Conservation (phyloP, 495 filamentous ascomycete genomes). For the Aspergillus incahuasiensis region DNA sequence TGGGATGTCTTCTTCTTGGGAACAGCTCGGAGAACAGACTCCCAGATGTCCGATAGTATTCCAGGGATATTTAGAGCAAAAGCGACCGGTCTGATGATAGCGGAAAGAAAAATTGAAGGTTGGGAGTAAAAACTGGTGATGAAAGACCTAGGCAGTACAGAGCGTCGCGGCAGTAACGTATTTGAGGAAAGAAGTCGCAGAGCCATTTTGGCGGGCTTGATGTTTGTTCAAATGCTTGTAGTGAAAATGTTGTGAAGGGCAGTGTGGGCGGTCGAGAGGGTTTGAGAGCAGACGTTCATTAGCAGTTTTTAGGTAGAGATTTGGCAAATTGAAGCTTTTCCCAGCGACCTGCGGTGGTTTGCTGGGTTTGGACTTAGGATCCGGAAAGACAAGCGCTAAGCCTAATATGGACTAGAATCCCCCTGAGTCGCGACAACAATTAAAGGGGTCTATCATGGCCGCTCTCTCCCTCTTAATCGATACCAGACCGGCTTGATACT, state of each 20-base stretch:
- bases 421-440: constrained; percentile 43
- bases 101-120: constrained; percentile 18
- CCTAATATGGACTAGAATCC: constrained; percentile 30
- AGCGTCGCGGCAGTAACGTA: constrained; percentile 10
- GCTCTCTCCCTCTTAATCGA: constrained; percentile 18
- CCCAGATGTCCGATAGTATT: constrained; percentile 77
- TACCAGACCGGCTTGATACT: constrained; percentile 8
- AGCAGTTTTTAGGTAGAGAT: constrained; percentile 12
- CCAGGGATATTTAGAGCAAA: constrained; percentile 47
- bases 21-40: constrained; percentile 83
- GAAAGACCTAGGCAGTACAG: constrained; percentile 11
- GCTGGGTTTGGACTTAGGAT: constrained; percentile 22
- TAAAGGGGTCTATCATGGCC: constrained; percentile 35
- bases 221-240: background rate
- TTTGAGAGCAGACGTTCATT: constrained; percentile 3
- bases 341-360: constrained; percentile 12
- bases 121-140: constrained; percentile 12
- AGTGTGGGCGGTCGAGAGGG: background rate
- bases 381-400: constrained; percentile 31
- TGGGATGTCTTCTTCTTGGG: constrained; percentile 99
- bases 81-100: constrained; percentile 18
- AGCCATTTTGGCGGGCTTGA: background rate
- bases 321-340: constrained; percentile 21
- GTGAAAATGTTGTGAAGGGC: background rate
- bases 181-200: constrained; percentile 21